These are phyloP conservation scores for Hymenoscyphus repandus DNA, from an alignment of 2,329 filamentous ascomycete genomes.

Conservation along the genomic window DNA sequence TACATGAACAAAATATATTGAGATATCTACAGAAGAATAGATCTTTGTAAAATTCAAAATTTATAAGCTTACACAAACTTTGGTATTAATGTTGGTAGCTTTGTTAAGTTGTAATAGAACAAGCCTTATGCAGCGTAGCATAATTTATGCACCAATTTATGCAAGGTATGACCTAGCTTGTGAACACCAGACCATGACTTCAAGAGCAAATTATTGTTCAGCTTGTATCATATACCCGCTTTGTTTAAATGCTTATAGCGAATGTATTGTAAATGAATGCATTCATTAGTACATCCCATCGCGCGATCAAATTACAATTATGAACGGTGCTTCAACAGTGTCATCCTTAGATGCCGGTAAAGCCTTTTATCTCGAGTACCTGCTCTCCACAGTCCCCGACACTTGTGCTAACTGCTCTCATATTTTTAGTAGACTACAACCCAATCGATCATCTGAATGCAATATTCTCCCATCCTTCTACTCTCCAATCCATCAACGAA, in stretches of 20 bases:
- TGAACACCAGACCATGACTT: neutral
- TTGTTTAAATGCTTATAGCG: neutral
- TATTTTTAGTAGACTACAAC: constrained; percentile 69
- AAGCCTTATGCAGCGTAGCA: neutral
- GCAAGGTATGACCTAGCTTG: neutral
- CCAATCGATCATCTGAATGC: constrained; percentile 89
- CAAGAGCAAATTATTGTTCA: neutral
- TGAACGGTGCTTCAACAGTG: constrained; percentile 28
- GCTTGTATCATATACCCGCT: neutral
- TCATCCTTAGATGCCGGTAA: constrained; percentile 33
- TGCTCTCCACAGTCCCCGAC: neutral
- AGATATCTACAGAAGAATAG: too few species aligned
- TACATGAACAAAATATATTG: too few species aligned
- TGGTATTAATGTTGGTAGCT: neutral
- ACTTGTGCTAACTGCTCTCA: constrained; percentile 12
- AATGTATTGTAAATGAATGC: constrained; percentile 1
- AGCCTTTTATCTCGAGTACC: constrained; percentile 5
- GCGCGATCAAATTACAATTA: constrained; percentile 15
- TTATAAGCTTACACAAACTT: too few species aligned
- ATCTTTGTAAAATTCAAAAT: too few species aligned
- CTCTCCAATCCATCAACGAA: constrained; percentile 68
- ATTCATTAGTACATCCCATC: neutral
- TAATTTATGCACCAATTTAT: neutral
- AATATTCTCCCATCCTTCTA: constrained; percentile 85
- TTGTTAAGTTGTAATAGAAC: neutral